Evolutionary conservation across 208 protist species (phyloP).

Genomic region (Angomonas ambiguus): DNA sequence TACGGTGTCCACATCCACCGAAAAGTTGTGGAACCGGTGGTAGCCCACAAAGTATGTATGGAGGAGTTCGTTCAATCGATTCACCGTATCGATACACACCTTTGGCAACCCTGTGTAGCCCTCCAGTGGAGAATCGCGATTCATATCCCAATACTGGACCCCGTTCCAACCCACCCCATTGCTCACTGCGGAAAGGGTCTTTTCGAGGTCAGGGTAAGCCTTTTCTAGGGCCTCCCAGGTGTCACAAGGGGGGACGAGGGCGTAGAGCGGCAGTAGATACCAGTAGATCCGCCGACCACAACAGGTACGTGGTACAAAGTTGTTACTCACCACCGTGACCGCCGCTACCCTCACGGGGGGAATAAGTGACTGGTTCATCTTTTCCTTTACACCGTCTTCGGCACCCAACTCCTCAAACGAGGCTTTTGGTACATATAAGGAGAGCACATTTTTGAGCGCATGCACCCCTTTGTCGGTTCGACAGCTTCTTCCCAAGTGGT

Average conservation of each 20-base stretch:
- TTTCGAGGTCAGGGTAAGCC: slow-evolving; percentile 22
- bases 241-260: slow-evolving; percentile 55
- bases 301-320: slow-evolving; percentile 74
- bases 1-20: slow-evolving; percentile 46
- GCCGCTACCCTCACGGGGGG: slow-evolving; percentile 39
- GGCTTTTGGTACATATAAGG: slow-evolving; percentile 45
- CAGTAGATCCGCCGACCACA: slow-evolving; percentile 77
- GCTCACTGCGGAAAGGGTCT: background rate
- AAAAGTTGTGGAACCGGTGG: slow-evolving; percentile 87
- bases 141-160: background rate
- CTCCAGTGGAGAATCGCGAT: background rate
- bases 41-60: slow-evolving; percentile 39
- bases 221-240: slow-evolving; percentile 37
- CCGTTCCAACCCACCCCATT: background rate
- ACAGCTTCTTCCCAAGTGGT: slow-evolving; percentile 70
- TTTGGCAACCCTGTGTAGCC: background rate
- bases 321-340: slow-evolving; percentile 44
- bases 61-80: slow-evolving; percentile 46
- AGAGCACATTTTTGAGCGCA: slow-evolving; percentile 74
- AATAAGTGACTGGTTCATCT: slow-evolving; percentile 42
- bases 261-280: slow-evolving; percentile 79
- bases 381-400: slow-evolving; percentile 17
- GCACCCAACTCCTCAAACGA: slow-evolving; percentile 27
- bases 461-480: slow-evolving; percentile 85
- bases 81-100: slow-evolving; percentile 12